Percentiles rank a stretch among this genome's conserved stretches.
Evolutionary conservation across 768 basidiomycete genomes (phyloP).

Genomic region (Leccinum disarticulatum): DNA sequence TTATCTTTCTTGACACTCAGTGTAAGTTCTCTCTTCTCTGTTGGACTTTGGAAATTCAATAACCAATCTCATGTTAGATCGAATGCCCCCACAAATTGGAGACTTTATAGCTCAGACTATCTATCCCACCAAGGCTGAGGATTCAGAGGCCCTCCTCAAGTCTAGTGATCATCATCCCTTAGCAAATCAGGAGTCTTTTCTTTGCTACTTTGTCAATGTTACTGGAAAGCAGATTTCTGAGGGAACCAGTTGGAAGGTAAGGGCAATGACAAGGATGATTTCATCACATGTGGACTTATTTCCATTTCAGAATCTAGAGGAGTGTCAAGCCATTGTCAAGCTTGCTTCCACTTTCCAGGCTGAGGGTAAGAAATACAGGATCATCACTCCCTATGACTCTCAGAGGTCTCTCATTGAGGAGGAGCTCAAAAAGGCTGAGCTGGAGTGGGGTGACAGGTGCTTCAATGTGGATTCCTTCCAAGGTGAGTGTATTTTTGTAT

Average conservation of each 20-base stretch:
- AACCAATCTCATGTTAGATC: constrained; percentile 46
- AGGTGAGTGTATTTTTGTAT: constrained; percentile 43
- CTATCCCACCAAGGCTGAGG: constrained; percentile 49
- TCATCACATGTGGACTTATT: neutral
- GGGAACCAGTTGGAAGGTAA: constrained; percentile 43
- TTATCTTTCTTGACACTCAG: constrained; percentile 68
- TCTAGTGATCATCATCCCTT: constrained; percentile 54
- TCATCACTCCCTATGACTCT: constrained; percentile 82
- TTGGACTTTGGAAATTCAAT: neutral
- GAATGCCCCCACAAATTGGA: constrained; percentile 83
- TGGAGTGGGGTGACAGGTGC: constrained; percentile 66
- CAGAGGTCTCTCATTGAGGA: constrained; percentile 64
- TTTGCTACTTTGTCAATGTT: constrained; percentile 71
- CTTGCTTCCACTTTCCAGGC: constrained; percentile 59
- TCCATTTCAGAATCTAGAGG: constrained; percentile 53
- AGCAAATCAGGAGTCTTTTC: constrained; percentile 35
- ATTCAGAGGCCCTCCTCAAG: constrained; percentile 37
- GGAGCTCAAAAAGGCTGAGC: constrained; percentile 45
- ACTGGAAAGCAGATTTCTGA: constrained; percentile 34
- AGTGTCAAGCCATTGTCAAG: constrained; percentile 54
- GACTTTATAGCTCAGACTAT: constrained; percentile 65
- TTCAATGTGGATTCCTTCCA: constrained; percentile 83
- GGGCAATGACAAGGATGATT: constrained; percentile 7
- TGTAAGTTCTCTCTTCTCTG: constrained; percentile 49
- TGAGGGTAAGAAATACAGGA: constrained; percentile 48